Evolutionary conservation across 2,329 filamentous ascomycete genomes (phyloP).

Genomic region (Endoconidiophora laricicola): DNA sequence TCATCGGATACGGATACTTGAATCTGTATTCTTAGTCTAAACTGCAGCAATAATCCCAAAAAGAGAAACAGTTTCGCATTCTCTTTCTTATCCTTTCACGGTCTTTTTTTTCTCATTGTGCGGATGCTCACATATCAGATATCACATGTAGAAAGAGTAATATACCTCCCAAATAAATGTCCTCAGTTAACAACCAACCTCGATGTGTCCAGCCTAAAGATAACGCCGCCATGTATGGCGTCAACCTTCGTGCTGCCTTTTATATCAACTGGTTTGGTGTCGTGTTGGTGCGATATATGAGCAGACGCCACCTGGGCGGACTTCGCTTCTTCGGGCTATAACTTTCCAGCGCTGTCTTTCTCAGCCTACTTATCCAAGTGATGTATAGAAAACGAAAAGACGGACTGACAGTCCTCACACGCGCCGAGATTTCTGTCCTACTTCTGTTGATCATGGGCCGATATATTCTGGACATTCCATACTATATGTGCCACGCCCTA

Average conservation of each 20-base stretch:
- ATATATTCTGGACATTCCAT: constrained; percentile 20
- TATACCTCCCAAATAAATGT: too few species aligned
- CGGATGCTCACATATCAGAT: too few species aligned
- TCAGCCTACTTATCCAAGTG: constrained; percentile 19
- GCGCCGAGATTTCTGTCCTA: constrained; percentile 20
- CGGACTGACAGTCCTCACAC: too few species aligned
- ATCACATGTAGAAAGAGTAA: too few species aligned
- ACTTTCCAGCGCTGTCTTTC: constrained; percentile 16
- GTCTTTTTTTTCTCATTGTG: too few species aligned
- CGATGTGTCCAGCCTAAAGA: too few species aligned
- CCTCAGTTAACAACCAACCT: too few species aligned
- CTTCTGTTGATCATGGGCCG: constrained; percentile 20
- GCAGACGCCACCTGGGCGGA: constrained; percentile 17
- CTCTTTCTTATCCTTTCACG: too few species aligned
- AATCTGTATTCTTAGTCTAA: too few species aligned
- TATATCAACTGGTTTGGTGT: constrained; percentile 23
- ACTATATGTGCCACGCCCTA: constrained; percentile 20
- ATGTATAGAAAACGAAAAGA: not conserved
- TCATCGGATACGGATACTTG: too few species aligned
- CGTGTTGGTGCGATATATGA: constrained; percentile 19
- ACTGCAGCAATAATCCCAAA: too few species aligned
- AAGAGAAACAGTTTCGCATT: too few species aligned
- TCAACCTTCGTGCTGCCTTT: constrained; percentile 22
- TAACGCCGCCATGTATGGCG: constrained; percentile 20
- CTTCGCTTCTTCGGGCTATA: constrained; percentile 21